Conservation (phyloP, 371 early-diverging fungal genomes). For the Parasitella parasitica region DNA sequence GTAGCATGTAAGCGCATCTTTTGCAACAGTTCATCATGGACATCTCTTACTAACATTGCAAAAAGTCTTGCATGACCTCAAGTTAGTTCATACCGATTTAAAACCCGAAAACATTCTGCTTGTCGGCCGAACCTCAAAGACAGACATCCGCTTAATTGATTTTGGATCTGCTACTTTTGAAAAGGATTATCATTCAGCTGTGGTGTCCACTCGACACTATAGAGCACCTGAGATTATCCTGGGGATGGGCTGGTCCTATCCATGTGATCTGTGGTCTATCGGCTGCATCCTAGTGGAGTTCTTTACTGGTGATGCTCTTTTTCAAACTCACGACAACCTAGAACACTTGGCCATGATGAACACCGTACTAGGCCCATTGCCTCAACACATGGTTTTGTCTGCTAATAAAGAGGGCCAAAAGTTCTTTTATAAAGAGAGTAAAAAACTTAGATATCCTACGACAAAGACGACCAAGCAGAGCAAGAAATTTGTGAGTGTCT, state of each 20-base stretch:
- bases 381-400: constrained; percentile 3
- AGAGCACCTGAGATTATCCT: constrained; percentile 96
- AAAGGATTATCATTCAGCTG: constrained; percentile 86
- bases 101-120: constrained; percentile 90
- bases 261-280: constrained; percentile 96
- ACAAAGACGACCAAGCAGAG: constrained; percentile 58
- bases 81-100: constrained; percentile 89
- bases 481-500: constrained; percentile 62
- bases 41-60: background rate
- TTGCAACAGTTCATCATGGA: background rate
- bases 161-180: constrained; percentile 95
- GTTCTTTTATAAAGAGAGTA: constrained; percentile 48
- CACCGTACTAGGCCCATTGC: constrained; percentile 49
- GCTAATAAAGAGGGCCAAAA: constrained; percentile 52
- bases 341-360: constrained; percentile 76
- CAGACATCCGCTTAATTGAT: constrained; percentile 87
- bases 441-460: constrained; percentile 62
- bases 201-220: constrained; percentile 93
- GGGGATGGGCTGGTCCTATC: constrained; percentile 88
- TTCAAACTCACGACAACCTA: constrained; percentile 87
- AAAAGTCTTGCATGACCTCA: constrained; percentile 75
- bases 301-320: constrained; percentile 91
- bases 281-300: constrained; percentile 96
- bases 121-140: constrained; percentile 20
- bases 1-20: constrained; percentile 62